A percentile compares a stretch with the other conserved stretches of the same genome.
These are phyloP conservation scores for Tricladium varicosporioides DNA, from an alignment of 2,329 filamentous ascomycete genomes.

Conservation along the genomic window DNA sequence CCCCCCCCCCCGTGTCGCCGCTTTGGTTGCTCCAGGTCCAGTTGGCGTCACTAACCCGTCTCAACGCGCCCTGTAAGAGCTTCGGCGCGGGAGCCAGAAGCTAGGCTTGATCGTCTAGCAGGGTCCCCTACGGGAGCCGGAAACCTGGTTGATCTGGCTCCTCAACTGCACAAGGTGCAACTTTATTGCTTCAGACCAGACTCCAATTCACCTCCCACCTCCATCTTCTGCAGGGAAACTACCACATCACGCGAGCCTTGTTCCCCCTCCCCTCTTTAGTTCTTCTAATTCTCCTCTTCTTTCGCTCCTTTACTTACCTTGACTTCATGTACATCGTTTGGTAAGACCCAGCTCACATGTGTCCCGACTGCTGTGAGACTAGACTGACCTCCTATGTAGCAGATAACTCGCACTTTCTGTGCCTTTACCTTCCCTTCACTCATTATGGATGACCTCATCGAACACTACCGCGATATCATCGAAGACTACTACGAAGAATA, in stretches of 20 bases:
- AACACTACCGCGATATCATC: conserved; percentile 26
- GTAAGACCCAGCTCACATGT: conserved; percentile 13
- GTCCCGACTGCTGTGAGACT: not conserved
- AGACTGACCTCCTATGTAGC: conserved; percentile 16
- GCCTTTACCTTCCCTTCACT: conserved; percentile 15
- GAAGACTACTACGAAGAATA: conserved; percentile 29
- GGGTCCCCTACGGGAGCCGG: not conserved
- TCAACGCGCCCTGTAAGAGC: not conserved
- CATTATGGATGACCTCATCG: conserved; percentile 27
- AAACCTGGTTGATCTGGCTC: no score
- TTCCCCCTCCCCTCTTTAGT: not conserved
- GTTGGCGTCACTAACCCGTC: not conserved
- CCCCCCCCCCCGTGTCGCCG: no score
- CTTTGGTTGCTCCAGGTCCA: no score
- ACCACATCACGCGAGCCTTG: not conserved
- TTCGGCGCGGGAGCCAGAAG: not conserved
- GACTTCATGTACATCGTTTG: conserved; percentile 30
- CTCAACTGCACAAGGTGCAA: not conserved
- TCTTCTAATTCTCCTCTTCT: conserved; percentile 2
- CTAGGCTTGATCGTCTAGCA: not conserved
- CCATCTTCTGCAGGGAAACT: not conserved
- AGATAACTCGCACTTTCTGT: conserved; percentile 28
- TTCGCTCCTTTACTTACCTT: not conserved
- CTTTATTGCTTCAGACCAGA: not conserved
- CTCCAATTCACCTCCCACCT: not conserved